Base-by-base conservation (phyloP, 371 early-diverging fungal species). In the Mucor indicus region DNA sequence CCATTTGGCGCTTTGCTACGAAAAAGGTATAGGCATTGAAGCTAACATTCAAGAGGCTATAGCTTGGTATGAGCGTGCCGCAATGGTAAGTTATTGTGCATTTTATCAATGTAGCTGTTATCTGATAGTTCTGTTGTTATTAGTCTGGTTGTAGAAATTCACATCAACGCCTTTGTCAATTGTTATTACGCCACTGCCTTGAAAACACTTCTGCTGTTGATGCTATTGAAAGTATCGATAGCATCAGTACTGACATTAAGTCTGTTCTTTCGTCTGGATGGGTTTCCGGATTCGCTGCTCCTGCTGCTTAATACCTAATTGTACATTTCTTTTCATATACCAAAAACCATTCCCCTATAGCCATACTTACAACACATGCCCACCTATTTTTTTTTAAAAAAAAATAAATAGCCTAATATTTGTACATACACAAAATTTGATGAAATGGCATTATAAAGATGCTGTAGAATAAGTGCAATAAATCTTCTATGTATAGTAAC, bases 11-110 rank as follows among this genome's bases (percentile, higher is more conserved):
- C 65, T 73, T 55, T 72, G 77, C 20, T 72, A 74, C 49, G 86
- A 84, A 50, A 81, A 85, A 46, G 91, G 90, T 13, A 56, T 79
- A 36, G 87, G 88, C 7, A 77, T 77, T 21, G 64, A 64, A 17
- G 64, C 70, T 30, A 67, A 87, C 45, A 44, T 82, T 16, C 62
- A 65, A 40, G 67, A 78, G 47, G 85, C 88, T 6, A 63, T 81
- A 4, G 43, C 49, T 37, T 88, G 88, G 88, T 86, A 81, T 53
- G 79, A 80, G 55, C 75, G 77, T 10, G 88, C 88, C n/a, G 87
- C 87, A 12, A 40, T 61, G 39, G 64, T 56, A 57, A 57, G 48
- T 50, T 42, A 16, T n/a, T 23, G 11, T 17, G 27, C 19, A 22
- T 39, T 40, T 4, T 33, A 8, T 29, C 12, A 6, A 29, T 8